Percentiles rank a stretch among this genome's conserved stretches.
These are phyloP conservation scores for Rosa persica DNA, from an alignment of 306 rosid species.

Conservation along the genomic window DNA sequence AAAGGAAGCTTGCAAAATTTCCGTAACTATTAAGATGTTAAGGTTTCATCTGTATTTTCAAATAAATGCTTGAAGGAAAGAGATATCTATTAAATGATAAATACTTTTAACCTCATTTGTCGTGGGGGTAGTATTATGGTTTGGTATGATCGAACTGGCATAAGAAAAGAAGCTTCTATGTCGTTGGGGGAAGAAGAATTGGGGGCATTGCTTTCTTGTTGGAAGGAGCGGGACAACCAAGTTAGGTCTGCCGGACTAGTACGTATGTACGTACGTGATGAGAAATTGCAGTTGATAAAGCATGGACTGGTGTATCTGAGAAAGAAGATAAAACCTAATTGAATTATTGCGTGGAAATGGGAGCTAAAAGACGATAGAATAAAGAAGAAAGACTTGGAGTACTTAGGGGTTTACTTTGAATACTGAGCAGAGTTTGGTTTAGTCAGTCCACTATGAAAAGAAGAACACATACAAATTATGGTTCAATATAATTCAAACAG, in stretches of 20 bases:
- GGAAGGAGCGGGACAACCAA: neutral
- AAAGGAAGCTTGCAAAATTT: no score
- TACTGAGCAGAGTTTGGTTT: neutral
- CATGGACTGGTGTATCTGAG: neutral
- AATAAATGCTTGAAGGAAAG: no score
- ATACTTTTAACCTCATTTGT: no score
- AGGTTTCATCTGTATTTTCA: no score
- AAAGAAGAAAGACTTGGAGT: neutral
- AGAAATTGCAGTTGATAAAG: neutral
- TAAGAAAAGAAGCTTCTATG: neutral
- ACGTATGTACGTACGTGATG: neutral
- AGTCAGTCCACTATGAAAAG: neutral
- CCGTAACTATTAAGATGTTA: no score
- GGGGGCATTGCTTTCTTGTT: neutral
- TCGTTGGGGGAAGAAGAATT: neutral
- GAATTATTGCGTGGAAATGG: neutral
- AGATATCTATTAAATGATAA: no score
- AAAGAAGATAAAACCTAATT: neutral
- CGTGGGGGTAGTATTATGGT: no score
- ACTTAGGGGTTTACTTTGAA: constrained; percentile 16
- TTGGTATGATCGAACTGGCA: no score
- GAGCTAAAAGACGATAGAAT: neutral
- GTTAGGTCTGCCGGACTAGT: neutral
- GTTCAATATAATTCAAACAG: constrained; percentile 1
- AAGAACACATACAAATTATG: neutral